phyloP scores from a whole-genome alignment of 1,284 basidiomycete genomes.

The Cutaneotrichosporon cavernicola region DNA sequence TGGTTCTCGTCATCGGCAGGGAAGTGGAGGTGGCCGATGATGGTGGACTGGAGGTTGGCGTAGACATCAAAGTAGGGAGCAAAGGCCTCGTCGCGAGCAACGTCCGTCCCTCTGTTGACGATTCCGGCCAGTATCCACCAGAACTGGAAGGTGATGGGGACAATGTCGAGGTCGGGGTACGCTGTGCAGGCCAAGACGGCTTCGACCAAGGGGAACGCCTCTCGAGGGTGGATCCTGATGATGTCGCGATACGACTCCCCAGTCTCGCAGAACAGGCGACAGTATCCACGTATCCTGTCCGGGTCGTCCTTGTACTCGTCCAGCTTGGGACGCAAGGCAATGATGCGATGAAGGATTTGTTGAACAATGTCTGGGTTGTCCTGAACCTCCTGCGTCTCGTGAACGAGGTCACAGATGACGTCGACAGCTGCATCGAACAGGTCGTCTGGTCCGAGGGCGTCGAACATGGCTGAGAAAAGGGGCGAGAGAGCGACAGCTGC shows the following conservation, averaged over 20 bases:
- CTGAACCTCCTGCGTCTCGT: constrained; percentile 96
- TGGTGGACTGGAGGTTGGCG: constrained; percentile 75
- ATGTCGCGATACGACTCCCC: constrained; percentile 92
- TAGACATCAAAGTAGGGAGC: constrained; percentile 72
- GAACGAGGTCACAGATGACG: constrained; percentile 89
- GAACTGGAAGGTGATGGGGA: constrained; percentile 96
- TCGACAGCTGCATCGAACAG: constrained; percentile 93
- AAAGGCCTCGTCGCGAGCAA: constrained; percentile 30
- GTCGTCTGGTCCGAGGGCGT: constrained; percentile 76
- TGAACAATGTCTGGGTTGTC: constrained; percentile 90
- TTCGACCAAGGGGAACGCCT: constrained; percentile 90
- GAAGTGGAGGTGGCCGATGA: constrained; percentile 91
- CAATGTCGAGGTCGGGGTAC: constrained; percentile 91
- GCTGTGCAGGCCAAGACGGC: constrained; percentile 92
- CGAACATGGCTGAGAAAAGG: constrained; percentile 79
- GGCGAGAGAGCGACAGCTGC: constrained; percentile 70
- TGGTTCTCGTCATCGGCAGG: constrained; percentile 73
- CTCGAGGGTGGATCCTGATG: constrained; percentile 82
- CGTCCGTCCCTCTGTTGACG: constrained; percentile 58
- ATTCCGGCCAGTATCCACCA: constrained; percentile 90
- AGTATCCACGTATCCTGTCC: constrained; percentile 85
- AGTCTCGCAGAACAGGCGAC: constrained; percentile 89
- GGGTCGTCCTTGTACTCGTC: constrained; percentile 65
- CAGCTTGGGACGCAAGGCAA: constrained; percentile 68
- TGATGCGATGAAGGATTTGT: constrained; percentile 77